A percentile compares a stretch with the other conserved stretches of the same genome.
Conservation (phyloP, 225 moss, liverwort and hornwort genomes). For the Marchantia polymorpha region DNA sequence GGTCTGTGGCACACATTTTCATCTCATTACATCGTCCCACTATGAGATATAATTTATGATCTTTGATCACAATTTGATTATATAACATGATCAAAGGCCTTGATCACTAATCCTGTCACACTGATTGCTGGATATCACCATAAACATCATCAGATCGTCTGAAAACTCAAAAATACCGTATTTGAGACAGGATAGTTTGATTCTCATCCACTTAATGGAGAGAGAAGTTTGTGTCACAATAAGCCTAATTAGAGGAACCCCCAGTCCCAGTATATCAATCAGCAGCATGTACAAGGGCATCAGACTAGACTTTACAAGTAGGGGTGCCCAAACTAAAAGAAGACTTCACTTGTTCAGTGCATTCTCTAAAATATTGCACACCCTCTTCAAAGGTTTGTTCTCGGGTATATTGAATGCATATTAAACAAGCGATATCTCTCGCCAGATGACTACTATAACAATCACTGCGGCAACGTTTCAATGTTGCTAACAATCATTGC, state of each 20-base stretch:
- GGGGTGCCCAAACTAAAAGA: background rate
- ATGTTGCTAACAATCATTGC: background rate
- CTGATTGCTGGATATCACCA: background rate
- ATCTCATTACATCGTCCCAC: too few species aligned
- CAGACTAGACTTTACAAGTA: constrained; percentile 20
- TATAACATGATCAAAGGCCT: background rate
- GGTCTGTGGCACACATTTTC: too few species aligned
- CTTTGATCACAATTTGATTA: too few species aligned
- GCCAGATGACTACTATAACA: background rate
- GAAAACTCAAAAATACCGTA: background rate
- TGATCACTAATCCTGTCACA: background rate
- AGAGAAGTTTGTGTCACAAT: background rate
- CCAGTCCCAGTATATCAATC: constrained; percentile 11
- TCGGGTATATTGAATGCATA: background rate
- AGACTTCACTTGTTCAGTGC: background rate
- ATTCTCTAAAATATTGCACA: background rate
- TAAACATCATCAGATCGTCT: background rate
- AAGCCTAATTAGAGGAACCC: constrained; percentile 9
- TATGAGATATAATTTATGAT: too few species aligned
- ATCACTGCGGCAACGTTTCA: background rate
- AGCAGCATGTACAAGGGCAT: constrained; percentile 15
- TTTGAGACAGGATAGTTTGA: background rate
- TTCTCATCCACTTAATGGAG: background rate
- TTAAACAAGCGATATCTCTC: background rate
- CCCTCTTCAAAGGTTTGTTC: background rate